Evolutionary conservation across 352 stramenopile genomes (phyloP).

Genomic region (Phytophthora ramorum): DNA sequence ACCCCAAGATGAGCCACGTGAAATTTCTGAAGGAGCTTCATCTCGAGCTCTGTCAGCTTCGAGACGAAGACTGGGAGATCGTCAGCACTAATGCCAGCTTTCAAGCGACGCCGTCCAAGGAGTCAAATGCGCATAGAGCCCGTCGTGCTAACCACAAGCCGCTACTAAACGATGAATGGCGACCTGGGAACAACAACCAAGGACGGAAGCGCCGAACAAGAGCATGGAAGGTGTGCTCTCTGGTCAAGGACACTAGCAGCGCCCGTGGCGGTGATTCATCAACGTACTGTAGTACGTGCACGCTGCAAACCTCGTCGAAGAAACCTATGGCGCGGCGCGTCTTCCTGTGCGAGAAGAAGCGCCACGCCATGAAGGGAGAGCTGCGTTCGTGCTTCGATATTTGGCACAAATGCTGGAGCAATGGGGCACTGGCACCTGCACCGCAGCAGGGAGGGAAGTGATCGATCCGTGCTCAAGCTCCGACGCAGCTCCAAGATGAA

Average conservation of each 20-base stretch:
- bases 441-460: no score
- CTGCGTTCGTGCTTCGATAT: conserved; percentile 17
- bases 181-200: conserved; percentile 1
- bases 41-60: neutral
- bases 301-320: conserved; percentile 3
- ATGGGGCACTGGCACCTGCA: no score
- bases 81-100: no score
- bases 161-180: conserved; percentile 14
- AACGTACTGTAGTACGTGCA: conserved; percentile 14
- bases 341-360: conserved; percentile 18
- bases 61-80: conserved; percentile 4
- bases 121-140: neutral
- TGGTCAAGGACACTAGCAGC: conserved; percentile 9
- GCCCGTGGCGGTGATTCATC: neutral
- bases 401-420: neutral
- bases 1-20: conserved; percentile 1
- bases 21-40: no score
- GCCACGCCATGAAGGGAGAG: conserved; percentile 2
- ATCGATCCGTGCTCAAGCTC: no score
- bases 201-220: conserved; percentile 6
- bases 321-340: conserved; percentile 6
- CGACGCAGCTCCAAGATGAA: no score
- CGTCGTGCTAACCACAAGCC: no score
- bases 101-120: conserved; percentile 9
- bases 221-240: conserved; percentile 19